Percentiles rank a stretch among this genome's conserved stretches.
Conservation (phyloP, 345 rosid genomes). For the Moricandia arvensis region DNA sequence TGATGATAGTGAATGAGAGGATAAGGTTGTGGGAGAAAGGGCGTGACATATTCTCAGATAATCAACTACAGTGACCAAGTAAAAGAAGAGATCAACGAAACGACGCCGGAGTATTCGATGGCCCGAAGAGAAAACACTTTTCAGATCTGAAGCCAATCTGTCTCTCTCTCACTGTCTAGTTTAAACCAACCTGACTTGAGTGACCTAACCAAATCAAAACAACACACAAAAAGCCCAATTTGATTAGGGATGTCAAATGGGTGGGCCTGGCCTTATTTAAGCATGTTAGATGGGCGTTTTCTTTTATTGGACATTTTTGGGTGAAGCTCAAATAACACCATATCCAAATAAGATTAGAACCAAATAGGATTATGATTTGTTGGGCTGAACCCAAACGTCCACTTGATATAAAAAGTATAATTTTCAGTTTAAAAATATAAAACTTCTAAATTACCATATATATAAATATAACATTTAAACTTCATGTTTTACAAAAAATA, state of each 20-base stretch:
- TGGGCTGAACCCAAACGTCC: no score
- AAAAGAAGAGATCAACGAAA: conserved; percentile 27
- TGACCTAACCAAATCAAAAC: conserved; percentile 11
- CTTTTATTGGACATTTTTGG: no score
- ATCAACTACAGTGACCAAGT: conserved; percentile 19
- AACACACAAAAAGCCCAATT: conserved; percentile 3
- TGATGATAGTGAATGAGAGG: conserved; percentile 45
- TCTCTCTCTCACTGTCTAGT: not conserved
- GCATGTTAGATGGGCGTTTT: conserved; percentile 7
- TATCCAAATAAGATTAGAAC: no score
- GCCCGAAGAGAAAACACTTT: not conserved
- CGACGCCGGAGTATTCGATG: conserved; percentile 38
- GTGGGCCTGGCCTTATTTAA: not conserved
- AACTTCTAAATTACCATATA: no score
- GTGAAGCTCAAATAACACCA: no score
- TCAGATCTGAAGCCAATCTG: conserved; percentile 33
- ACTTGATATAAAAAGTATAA: no score
- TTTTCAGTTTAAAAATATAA: no score
- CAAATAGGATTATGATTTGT: no score
- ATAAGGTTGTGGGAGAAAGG: conserved; percentile 53
- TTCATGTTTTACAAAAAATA: no score
- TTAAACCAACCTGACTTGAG: not conserved
- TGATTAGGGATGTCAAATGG: not conserved
- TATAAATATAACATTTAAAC: no score
- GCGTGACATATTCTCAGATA: conserved; percentile 15